A percentile compares a stretch with the other conserved stretches of the same genome.
phyloP scores from a whole-genome alignment of 768 basidiomycete genomes.

The Phylloporus sp. region DNA sequence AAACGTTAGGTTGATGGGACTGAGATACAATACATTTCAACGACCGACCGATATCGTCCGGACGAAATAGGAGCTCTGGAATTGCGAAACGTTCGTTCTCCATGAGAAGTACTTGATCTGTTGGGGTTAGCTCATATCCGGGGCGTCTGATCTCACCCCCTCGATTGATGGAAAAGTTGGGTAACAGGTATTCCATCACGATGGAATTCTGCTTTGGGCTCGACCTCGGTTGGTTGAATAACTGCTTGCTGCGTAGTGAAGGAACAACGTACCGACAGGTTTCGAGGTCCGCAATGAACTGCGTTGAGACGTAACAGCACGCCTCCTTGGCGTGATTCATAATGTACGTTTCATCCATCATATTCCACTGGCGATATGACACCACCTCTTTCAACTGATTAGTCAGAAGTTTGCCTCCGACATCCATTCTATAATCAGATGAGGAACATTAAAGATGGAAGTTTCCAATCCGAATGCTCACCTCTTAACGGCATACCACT shows the following conservation, averaged over 20 bases:
- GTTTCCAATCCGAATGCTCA: slow-evolving; percentile 27
- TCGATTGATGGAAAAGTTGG: slow-evolving; percentile 72
- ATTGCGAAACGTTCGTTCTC: slow-evolving; percentile 89
- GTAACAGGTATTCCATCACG: slow-evolving; percentile 85
- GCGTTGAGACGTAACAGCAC: slow-evolving; percentile 79
- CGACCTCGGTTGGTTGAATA: slow-evolving; percentile 35
- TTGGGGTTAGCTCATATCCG: slow-evolving; percentile 49
- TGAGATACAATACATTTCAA: slow-evolving; percentile 9
- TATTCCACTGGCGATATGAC: slow-evolving; percentile 95
- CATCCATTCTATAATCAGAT: slow-evolving; percentile 71
- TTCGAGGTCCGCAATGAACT: slow-evolving; percentile 72
- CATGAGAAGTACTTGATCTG: slow-evolving; percentile 74
- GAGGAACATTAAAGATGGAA: slow-evolving; percentile 13
- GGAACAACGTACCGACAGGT: slow-evolving; percentile 60
- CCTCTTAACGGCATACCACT: slow-evolving; percentile 84
- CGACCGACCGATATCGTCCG: slow-evolving; percentile 77
- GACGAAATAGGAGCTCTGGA: slow-evolving; percentile 89
- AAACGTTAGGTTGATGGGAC: slow-evolving; percentile 3
- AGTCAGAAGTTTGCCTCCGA: slow-evolving; percentile 92
- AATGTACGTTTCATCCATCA: slow-evolving; percentile 95
- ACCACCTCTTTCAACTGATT: slow-evolving; percentile 93
- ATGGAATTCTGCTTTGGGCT: slow-evolving; percentile 60
- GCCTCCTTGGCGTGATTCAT: slow-evolving; percentile 90
- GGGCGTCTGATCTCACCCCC: slow-evolving; percentile 51
- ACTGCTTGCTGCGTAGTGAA: slow-evolving; percentile 14